These are phyloP conservation scores for Trypanosoma cruzi DNA, from an alignment of 208 protist species.

Conservation along the genomic window DNA sequence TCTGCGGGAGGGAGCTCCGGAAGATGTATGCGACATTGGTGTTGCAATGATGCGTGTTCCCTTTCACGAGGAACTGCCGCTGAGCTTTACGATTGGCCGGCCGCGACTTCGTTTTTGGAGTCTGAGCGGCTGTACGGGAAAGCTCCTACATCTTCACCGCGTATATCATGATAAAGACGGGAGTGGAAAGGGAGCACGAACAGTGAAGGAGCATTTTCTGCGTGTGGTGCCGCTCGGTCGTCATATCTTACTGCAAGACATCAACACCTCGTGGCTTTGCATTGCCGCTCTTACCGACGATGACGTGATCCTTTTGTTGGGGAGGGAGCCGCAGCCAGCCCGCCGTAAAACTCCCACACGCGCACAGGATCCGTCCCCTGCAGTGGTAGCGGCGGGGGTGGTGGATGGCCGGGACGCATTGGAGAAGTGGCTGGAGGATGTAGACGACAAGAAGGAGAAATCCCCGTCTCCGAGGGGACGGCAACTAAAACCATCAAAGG, in stretches of 20 bases:
- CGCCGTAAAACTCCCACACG: background rate
- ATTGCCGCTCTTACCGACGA: constrained; percentile 42
- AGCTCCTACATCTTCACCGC: constrained; percentile 33
- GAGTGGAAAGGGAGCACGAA: constrained; percentile 27
- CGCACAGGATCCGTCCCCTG: background rate
- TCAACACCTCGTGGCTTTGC: constrained; percentile 38
- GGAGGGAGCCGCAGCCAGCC: constrained; percentile 14
- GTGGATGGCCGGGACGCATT: constrained; percentile 18
- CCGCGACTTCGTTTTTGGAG: constrained; percentile 47
- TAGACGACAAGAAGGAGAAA: constrained; percentile 15
- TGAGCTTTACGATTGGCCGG: constrained; percentile 40
- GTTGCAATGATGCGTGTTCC: constrained; percentile 35
- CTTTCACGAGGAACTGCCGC: constrained; percentile 23
- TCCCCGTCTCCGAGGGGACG: background rate
- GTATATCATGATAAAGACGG: constrained; percentile 34
- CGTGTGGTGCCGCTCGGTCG: constrained; percentile 49
- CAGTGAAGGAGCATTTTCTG: constrained; percentile 42
- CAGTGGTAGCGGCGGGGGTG: background rate
- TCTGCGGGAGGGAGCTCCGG: constrained; percentile 39
- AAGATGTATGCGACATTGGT: constrained; percentile 52
- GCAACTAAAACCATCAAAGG: background rate
- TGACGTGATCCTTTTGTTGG: constrained; percentile 43
- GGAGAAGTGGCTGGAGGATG: constrained; percentile 52
- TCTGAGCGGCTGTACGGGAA: constrained; percentile 43
- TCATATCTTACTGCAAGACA: constrained; percentile 25